A percentile compares a stretch with the other conserved stretches of the same genome.
These are phyloP conservation scores for Thamnidium elegans DNA, from an alignment of 192 early-diverging fungal genomes.

Conservation along the genomic window DNA sequence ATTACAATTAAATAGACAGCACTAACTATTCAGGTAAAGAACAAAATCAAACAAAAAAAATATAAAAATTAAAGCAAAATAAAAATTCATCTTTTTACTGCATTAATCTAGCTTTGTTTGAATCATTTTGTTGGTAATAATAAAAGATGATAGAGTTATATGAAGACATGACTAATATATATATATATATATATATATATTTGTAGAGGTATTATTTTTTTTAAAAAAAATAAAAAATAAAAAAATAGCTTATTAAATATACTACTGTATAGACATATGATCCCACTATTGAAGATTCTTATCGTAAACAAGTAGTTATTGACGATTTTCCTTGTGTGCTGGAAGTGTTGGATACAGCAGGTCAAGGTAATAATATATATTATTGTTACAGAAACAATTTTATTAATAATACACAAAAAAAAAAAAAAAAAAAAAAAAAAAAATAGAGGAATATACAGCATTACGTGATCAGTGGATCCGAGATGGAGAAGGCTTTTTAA, in stretches of 20 bases:
- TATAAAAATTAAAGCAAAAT: background rate
- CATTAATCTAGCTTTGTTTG: slow-evolving; percentile 31
- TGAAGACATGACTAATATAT: background rate
- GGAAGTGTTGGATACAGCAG: slow-evolving; percentile 96
- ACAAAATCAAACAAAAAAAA: background rate
- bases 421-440: too few relatives aligned
- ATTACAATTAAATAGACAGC: slow-evolving; percentile 24
- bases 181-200: too few relatives aligned
- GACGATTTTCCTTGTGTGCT: slow-evolving; percentile 94
- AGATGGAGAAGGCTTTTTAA: slow-evolving; percentile 78
- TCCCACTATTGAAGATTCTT: slow-evolving; percentile 98
- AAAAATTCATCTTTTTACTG: slow-evolving; percentile 7
- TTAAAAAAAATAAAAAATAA: too few relatives aligned
- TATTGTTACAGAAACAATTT: background rate
- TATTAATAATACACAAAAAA: slow-evolving; percentile 3
- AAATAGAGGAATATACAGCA: slow-evolving; percentile 69
- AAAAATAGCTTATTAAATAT: background rate
- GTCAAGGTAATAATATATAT: slow-evolving; percentile 50
- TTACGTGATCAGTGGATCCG: slow-evolving; percentile 77
- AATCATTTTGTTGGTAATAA: slow-evolving; percentile 46
- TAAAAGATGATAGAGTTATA: background rate
- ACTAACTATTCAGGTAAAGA: slow-evolving; percentile 38
- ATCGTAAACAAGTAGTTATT: slow-evolving; percentile 95
- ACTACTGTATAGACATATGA: slow-evolving; percentile 72
- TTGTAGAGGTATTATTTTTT: slow-evolving; percentile 19